phyloP scores from a whole-genome alignment of 352 stramenopile genomes.

The Phytophthora tentaculata region DNA sequence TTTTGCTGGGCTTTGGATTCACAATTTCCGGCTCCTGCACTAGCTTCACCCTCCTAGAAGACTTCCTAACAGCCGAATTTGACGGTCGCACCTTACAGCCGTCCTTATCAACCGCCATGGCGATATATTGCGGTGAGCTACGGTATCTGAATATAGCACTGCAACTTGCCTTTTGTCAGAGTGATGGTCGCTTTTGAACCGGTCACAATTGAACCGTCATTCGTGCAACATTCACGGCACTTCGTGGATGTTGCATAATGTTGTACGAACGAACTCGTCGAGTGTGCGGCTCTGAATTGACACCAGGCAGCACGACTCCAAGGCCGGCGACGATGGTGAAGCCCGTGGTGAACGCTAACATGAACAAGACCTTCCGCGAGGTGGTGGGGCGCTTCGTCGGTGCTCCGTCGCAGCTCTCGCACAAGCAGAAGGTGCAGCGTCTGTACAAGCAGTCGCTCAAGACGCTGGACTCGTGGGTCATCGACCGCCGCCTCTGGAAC shows the following conservation, averaged over 20 bases:
- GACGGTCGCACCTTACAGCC: constrained; percentile 6
- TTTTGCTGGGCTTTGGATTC: constrained; percentile 1
- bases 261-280: constrained; percentile 13
- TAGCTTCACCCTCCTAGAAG: not conserved
- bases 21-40: constrained; percentile 4
- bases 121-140: not conserved
- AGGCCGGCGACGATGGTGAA: constrained; percentile 57
- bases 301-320: constrained; percentile 5
- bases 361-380: constrained; percentile 87
- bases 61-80: constrained; percentile 15
- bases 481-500: constrained; percentile 96
- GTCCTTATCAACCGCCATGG: constrained; percentile 11
- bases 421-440: constrained; percentile 90
- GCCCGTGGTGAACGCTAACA: constrained; percentile 78
- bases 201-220: not conserved
- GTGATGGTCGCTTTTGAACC: not conserved
- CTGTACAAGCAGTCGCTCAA: constrained; percentile 97
- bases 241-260: constrained; percentile 10
- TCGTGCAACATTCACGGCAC: not conserved
- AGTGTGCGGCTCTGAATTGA: constrained; percentile 25
- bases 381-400: constrained; percentile 75
- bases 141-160: not conserved
- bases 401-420: constrained; percentile 69
- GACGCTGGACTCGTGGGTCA: constrained; percentile 93
- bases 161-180: no score